Base-by-base conservation (phyloP, 2,329 filamentous ascomycete species). In the Orbilia blumenaviensis region DNA sequence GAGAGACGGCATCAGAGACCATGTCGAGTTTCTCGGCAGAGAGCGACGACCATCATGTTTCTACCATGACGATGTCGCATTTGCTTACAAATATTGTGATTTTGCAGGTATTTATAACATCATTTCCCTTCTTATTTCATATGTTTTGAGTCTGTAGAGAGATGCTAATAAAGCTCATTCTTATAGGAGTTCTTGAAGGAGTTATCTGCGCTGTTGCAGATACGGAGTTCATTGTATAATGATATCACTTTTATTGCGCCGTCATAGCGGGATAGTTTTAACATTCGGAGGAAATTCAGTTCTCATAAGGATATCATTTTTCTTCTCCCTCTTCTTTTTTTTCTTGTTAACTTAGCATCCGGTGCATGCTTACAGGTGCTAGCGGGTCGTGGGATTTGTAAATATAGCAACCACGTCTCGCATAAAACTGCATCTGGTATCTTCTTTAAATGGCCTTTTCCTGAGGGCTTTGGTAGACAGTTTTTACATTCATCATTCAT, bases 61-160 rank as follows among this genome's bases (percentile, higher is more conserved):
- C 82, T 56, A 86, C 85, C 8, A 90, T 89, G 6, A 92, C 90
- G 6, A 88, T 95, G 3, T 92, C 90, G 42, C 92, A 94, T 81
- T 85, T 94, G 9, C 84, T 95, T 77, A 94, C 92, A 4, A 95
- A 94, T 81, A 88, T 91, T 42, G 88, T 94, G 71, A 88, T 94
- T 60, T 85, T 93, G 69, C 92, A 95, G 82, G 80, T 80, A 73
- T 34, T 72, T 78, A 46, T 48, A 44, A 14, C 36, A 3, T 14
- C 36, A 7, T 14, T 38, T 18, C 12, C n/a, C n/a, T 54, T 64
- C 27, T 36, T 7, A 7, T 5, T 25, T 38, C 23, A 12, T 4
- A 14, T 21, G 27, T 67, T 48, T 25, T 48, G 12, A 14, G 10
- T 54, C 48, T 32, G 23, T 9, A 27, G 16, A 2, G 29, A 23